Evolutionary conservation across 1,284 basidiomycete species (phyloP), one percentile per base, ranked within the genome.

Genomic region (Melampsora larici-populina): DNA sequence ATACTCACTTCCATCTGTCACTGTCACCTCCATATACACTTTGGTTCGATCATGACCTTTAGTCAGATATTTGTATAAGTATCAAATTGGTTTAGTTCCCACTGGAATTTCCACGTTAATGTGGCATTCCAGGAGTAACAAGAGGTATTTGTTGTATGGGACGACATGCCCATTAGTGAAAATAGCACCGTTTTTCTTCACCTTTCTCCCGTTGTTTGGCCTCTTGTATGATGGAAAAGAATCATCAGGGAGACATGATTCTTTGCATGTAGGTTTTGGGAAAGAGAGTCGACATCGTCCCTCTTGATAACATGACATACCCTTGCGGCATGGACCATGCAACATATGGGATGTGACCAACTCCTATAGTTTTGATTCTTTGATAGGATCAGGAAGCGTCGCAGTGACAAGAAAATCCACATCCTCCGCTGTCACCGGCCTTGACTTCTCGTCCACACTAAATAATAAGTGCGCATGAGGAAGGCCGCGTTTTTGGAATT

Each of bases 71-170:
- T 73, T 73, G 48, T 63, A 73, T 1, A 73, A 24, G 18, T 73
- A 73, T 18, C 64, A 65, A 8, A 62, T 31, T 1, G 58, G 40
- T 9, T 26, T 64, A 3, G 31, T 29, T 24, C 46, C 51, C 17
- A 49, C 26, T 0, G 71, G 60, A 7, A 73, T 48, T 21, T 73
- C 71, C 0, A 65, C 62, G 51, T 73, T 73, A 6, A 73, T 73
- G 31, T 73, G 62, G n/a, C 71, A 73, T 18, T 73, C 21, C n/a
- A n/a, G 33, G 8, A 33, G n/a, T 31, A 64, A 11, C 1, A 18
- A 49, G 1, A 73, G n/a, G 24, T 64, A 73, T 24, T 48, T 63
- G 21, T 65, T 73, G 21, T 73, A 73, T 18, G 71, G 60, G 5
- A 73, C 55, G 1, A 73, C 62, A 62, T 65, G 15, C 5, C 36